phyloP scores from a whole-genome alignment of 805 yeast genomes.

The Saccharomycopsis olivae region DNA sequence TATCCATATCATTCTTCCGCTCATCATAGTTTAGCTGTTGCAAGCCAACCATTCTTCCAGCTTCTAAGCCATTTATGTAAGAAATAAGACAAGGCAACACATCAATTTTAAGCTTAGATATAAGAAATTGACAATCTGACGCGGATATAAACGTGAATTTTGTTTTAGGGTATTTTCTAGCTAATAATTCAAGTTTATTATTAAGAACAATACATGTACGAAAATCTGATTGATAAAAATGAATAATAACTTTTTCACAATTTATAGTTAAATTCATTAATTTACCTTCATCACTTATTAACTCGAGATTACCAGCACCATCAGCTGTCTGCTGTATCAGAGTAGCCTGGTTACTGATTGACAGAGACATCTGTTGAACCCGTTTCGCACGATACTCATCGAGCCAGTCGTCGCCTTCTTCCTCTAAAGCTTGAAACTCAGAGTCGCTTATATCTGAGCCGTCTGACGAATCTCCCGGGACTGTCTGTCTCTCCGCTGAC shows the following conservation, averaged over 20 bases:
- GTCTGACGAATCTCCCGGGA: too few species aligned
- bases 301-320: too few species aligned
- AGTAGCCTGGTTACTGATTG: too few species aligned
- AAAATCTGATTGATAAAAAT: conserved; percentile 7
- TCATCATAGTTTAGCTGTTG: conserved; percentile 40
- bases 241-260: conserved; percentile 2
- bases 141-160: conserved; percentile 49
- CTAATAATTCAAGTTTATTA: conserved; percentile 19
- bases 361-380: too few species aligned
- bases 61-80: conserved; percentile 50
- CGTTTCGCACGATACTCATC: too few species aligned
- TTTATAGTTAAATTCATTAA: conserved; percentile 18
- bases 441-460: too few species aligned
- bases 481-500: too few species aligned
- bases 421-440: too few species aligned
- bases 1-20: conserved; percentile 35
- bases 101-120: conserved; percentile 48
- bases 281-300: background rate
- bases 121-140: conserved; percentile 61
- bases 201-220: conserved; percentile 5
- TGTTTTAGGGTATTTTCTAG: conserved; percentile 48
- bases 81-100: conserved; percentile 63
- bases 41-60: conserved; percentile 57
- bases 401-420: too few species aligned
- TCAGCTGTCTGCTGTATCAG: too few species aligned